Evolutionary conservation across 352 stramenopile species (phyloP), one percentile per base, ranked within the genome.

Genomic region (Pythium phragmitis): DNA sequence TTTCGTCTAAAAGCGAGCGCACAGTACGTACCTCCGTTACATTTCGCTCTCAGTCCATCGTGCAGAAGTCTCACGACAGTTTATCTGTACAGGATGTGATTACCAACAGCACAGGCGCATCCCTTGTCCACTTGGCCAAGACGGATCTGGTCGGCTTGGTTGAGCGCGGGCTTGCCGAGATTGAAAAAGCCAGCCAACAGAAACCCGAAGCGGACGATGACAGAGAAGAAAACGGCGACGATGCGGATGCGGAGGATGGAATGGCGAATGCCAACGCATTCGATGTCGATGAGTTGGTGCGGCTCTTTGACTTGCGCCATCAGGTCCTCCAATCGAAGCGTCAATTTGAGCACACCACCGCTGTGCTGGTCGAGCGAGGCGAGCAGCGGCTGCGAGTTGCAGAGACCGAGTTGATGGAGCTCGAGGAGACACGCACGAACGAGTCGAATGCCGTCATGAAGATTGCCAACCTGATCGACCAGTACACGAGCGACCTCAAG

Each of bases 111-210:
- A 92, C 83, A 0, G 83, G 83, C 4, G 83, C 81, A 7, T 85
- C 78, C n/a, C 53, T 92, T 13, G 83, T 92, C 14, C 83, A 92
- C 39, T 66, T 92, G 13, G 77, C 82, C n/a, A 88, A 88, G 67
- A 89, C 81, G 1, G 73, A 82, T 3, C 62, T 90, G 14, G 79
- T 87, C 4, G 76, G 86, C 49, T 69, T 90, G 21, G 69, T 90
- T 13, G 81, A 88, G 30, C 75, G 77, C 39, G 81, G 81, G 19
- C 78, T 82, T 26, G 71, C 70, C 8, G 79, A 88, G 34, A 82
- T 90, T 12, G 55, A 65, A 17, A 69, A 73, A 9, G 73, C 68
- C 14, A 81, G 50, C 34, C 65, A 71, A 33, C 65, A 71, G 36
- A 59, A 71, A 37, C 57, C 73, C 13, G 62, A 76, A 30, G 17